These are phyloP conservation scores for Vigna unguiculata DNA, from an alignment of 306 rosid genomes.

Conservation along the genomic window DNA sequence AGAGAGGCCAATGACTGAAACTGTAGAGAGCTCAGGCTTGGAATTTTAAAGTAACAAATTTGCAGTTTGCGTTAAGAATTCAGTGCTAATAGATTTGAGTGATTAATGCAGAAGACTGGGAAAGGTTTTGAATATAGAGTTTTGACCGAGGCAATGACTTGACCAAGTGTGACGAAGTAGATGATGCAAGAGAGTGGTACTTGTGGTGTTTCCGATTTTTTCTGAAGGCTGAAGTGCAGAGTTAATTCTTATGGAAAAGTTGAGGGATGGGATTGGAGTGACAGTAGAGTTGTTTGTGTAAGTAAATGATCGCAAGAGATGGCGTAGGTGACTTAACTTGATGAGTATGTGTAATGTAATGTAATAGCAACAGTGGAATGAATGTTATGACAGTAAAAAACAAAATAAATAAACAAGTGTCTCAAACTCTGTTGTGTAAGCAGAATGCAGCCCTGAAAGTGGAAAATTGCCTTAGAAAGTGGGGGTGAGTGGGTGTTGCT, in stretches of 20 bases:
- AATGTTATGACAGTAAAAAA: not conserved
- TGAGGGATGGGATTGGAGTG: not conserved
- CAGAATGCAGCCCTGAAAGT: not conserved
- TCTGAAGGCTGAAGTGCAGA: not conserved
- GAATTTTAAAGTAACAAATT: not conserved
- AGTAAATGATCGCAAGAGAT: slow-evolving; percentile 39
- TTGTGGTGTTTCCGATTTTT: not conserved
- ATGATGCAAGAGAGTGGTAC: slow-evolving; percentile 45
- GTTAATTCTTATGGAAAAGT: slow-evolving; percentile 23
- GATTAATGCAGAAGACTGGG: slow-evolving; percentile 12
- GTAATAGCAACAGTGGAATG: too few relatives aligned
- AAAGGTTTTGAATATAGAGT: not conserved
- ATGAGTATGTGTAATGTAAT: slow-evolving; percentile 1
- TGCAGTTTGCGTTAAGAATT: not conserved
- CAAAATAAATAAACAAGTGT: not conserved
- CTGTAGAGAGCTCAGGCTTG: not conserved
- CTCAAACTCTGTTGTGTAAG: not conserved
- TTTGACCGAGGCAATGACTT: slow-evolving; percentile 7
- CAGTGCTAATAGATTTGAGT: not conserved
- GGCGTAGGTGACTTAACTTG: slow-evolving; percentile 46
- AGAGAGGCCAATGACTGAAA: not conserved
- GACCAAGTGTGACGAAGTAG: slow-evolving; percentile 36
- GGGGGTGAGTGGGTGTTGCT: slow-evolving; percentile 53
- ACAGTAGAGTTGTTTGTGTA: not conserved
- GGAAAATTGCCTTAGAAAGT: slow-evolving; percentile 53